Evolutionary conservation across 495 filamentous ascomycete species (phyloP), one percentile per base, ranked within the genome.

Genomic region (Tuber aestivum): DNA sequence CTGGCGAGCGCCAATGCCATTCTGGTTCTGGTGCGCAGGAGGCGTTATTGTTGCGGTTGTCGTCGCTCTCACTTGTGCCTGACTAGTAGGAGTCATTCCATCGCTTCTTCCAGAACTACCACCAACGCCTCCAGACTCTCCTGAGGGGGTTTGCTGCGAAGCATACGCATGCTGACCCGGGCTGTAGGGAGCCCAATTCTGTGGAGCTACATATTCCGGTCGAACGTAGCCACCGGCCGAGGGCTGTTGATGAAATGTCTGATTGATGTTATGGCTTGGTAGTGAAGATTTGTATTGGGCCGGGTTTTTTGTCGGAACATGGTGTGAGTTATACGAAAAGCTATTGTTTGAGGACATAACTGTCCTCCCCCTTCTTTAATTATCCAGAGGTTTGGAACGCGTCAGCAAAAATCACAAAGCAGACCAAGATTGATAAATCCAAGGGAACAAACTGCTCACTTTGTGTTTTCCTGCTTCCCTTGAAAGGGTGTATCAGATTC

Each of bases 221-320:
- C 56, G 56, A 35, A 65, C 56, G 27, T 65, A 65, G 2, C 56
- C 56, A 35, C 56, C 56, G 1, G 56, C 56, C 32, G 20, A 65
- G 32, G 56, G 56, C 1, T 65, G 56, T 65, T 65, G 56, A 65
- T 65, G 56, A 65, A 65, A 65, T 27, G 56, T 65, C 27, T 65
- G 56, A 14, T 65, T 65, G 56, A 65, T 65, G 27, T 65, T 65
- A 65, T 65, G 56, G 56, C 56, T 65, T 35, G 56, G 56, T 65
- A 65, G 56, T 35, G 56, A 65, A 65, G 56, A 12, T 65, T 65
- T 65, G 56, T 65, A 65, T 35, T 65, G 56, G 27, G n/a, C 12
- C 0, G 56, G 32, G 32, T 65, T 65, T 65, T 65, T 32, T 65
- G 56, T 9, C 35, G 56, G 56, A 27, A 35, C 56, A 35, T 35